phyloP scores from a whole-genome alignment of 495 filamentous ascomycete genomes.

The Entonaema liquescens region DNA sequence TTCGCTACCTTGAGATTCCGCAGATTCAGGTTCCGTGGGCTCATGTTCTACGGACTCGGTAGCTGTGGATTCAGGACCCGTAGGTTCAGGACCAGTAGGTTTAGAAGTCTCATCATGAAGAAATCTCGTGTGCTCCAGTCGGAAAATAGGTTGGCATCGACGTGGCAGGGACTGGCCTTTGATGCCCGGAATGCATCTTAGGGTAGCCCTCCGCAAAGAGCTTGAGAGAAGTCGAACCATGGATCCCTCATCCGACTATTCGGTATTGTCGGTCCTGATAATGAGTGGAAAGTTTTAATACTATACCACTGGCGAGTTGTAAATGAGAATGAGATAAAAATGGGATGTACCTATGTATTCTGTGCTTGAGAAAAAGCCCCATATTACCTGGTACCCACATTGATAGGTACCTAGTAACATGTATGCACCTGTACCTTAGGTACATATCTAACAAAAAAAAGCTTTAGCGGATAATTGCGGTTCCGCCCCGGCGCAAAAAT shows the following conservation, averaged over 20 bases:
- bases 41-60: too few relatives aligned
- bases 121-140: conserved; percentile 2
- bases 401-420: neutral
- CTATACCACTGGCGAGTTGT: neutral
- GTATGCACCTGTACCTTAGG: neutral
- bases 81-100: neutral
- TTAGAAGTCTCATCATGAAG: conserved; percentile 15
- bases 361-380: neutral
- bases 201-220: conserved; percentile 3
- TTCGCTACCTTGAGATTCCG: neutral
- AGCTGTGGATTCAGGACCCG: neutral
- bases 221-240: conserved; percentile 32
- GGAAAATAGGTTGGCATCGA: conserved; percentile 21
- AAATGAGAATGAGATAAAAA: neutral
- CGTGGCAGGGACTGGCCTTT: conserved; percentile 10
- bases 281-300: neutral
- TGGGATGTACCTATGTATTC: conserved; percentile 19
- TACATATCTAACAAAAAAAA: neutral
- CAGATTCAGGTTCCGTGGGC: too few relatives aligned
- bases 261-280: neutral
- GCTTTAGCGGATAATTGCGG: conserved; percentile 27
- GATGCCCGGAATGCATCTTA: conserved; percentile 20
- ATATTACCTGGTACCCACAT: neutral
- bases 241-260: conserved; percentile 1
- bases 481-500: conserved; percentile 36